Percentiles rank a stretch among this genome's conserved stretches.
Conservation (phyloP, 768 basidiomycete genomes). For the Lactifluus volemus region DNA sequence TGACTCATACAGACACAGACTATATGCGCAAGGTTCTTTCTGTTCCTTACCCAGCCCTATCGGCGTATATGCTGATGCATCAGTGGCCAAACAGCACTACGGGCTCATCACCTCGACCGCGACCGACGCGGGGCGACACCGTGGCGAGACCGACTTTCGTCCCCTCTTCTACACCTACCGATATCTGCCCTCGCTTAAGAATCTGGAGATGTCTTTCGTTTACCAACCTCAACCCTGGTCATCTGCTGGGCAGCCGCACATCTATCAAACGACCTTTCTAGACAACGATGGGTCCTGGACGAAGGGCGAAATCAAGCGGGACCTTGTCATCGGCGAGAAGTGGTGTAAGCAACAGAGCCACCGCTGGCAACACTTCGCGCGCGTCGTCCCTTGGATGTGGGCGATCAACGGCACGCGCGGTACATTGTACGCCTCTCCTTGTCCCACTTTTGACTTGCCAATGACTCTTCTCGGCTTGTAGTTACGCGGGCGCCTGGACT, state of each 20-base stretch:
- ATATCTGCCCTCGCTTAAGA: constrained; percentile 35
- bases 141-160: constrained; percentile 26
- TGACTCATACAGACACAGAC: constrained; percentile 39
- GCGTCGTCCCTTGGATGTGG: constrained; percentile 33
- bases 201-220: constrained; percentile 46
- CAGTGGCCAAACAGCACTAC: constrained; percentile 29
- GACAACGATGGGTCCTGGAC: constrained; percentile 39
- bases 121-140: not conserved
- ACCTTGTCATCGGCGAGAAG: constrained; percentile 35
- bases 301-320: constrained; percentile 31
- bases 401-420: constrained; percentile 31
- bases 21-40: constrained; percentile 37
- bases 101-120: constrained; percentile 26
- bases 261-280: constrained; percentile 46
- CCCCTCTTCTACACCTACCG: constrained; percentile 41
- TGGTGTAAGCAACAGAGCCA: constrained; percentile 50
- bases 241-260: constrained; percentile 28
- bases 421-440: constrained; percentile 22
- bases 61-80: not conserved
- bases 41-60: not conserved
- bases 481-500: constrained; percentile 28
- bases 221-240: constrained; percentile 41
- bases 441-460: not conserved
- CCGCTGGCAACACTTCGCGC: constrained; percentile 39
- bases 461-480: not conserved